These are phyloP conservation scores for Gardenia jasminoides DNA, from an alignment of 257 asterid genomes.

Conservation along the genomic window DNA sequence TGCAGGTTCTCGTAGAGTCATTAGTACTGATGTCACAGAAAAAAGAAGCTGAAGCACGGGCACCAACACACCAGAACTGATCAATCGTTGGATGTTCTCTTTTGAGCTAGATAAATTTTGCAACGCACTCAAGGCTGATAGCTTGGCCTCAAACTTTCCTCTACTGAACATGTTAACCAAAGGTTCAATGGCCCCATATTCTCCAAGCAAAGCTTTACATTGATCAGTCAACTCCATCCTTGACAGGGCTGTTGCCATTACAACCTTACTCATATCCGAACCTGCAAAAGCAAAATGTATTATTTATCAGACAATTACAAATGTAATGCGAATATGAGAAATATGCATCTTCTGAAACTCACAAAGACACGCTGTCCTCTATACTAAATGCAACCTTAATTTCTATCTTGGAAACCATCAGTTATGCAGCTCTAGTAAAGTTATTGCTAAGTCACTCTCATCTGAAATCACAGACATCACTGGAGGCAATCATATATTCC, in stretches of 20 bases:
- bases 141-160: conserved; percentile 80
- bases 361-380: background rate
- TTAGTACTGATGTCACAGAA: conserved; percentile 82
- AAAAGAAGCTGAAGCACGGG: conserved; percentile 81
- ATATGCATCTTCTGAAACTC: background rate
- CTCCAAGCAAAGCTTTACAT: conserved; percentile 60
- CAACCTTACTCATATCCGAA: conserved; percentile 80
- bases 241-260: conserved; percentile 85
- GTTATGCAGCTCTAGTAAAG: background rate
- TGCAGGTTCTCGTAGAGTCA: conserved; percentile 88
- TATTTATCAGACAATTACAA: background rate
- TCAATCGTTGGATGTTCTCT: conserved; percentile 55
- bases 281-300: conserved; percentile 42
- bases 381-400: background rate
- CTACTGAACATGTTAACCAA: conserved; percentile 69
- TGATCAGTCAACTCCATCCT: conserved; percentile 76
- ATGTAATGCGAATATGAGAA: background rate
- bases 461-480: background rate
- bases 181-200: conserved; percentile 63
- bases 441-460: background rate
- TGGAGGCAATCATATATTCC: background rate
- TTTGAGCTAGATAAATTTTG: conserved; percentile 47
- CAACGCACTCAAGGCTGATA: conserved; percentile 67
- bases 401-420: background rate
- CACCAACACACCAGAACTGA: conserved; percentile 50